These are phyloP conservation scores for Lactarius trivialis DNA, from an alignment of 768 basidiomycete species.

Conservation along the genomic window DNA sequence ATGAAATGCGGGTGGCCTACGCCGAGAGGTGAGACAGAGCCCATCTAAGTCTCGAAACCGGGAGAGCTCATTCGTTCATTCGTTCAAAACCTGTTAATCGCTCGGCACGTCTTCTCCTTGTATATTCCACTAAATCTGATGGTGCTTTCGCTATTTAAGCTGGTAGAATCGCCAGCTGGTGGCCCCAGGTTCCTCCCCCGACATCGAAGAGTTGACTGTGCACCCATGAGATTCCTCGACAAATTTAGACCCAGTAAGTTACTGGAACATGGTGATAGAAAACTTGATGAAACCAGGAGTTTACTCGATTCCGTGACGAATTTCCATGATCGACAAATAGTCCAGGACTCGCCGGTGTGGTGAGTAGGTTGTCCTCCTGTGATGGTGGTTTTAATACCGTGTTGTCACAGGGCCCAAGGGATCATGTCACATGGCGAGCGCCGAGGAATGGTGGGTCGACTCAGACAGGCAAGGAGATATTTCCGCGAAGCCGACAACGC, in stretches of 20 bases:
- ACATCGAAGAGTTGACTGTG: not conserved
- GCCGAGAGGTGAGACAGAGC: no score
- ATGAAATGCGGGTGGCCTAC: no score
- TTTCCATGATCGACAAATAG: not conserved
- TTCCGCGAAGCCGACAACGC: not conserved
- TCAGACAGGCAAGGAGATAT: not conserved
- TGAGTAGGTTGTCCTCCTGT: not conserved
- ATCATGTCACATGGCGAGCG: not conserved
- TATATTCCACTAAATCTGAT: no score
- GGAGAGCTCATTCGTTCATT: no score
- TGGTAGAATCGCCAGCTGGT: not conserved
- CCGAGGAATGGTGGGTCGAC: not conserved
- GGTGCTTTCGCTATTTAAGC: no score
- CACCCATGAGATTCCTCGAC: not conserved
- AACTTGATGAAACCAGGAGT: not conserved
- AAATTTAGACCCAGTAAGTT: not conserved
- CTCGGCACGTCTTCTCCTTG: no score
- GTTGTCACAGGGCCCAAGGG: no score
- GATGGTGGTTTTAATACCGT: no score
- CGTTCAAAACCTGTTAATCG: no score
- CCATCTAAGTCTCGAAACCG: no score
- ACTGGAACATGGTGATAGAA: not conserved
- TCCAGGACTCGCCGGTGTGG: not conserved
- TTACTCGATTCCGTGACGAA: not conserved
- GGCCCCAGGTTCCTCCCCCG: not conserved